phyloP scores from a whole-genome alignment of 306 rosid species.

The Cucurbita argyrosperma region DNA sequence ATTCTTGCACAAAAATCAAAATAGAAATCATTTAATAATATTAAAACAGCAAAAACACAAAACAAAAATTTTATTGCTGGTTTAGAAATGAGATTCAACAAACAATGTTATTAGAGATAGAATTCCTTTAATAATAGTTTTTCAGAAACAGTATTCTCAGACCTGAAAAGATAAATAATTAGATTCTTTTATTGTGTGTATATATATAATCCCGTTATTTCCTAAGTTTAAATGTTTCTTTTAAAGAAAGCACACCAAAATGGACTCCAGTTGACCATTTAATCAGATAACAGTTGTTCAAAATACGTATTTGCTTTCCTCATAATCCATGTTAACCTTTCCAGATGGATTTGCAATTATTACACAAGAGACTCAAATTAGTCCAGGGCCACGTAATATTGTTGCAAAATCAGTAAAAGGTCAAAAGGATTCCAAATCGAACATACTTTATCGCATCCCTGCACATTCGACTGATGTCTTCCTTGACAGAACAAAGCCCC shows the following conservation, averaged over 20 bases:
- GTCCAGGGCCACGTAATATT: not conserved
- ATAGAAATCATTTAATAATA: not conserved
- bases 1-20: not conserved
- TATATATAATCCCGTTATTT: not conserved
- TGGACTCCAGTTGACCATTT: not conserved
- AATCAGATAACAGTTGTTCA: not conserved
- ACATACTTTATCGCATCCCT: conserved; percentile 92
- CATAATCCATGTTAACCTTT: not conserved
- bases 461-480: conserved; percentile 88
- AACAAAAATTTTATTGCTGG: not conserved
- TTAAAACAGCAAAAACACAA: not conserved
- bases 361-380: not conserved
- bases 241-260: not conserved
- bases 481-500: conserved; percentile 80
- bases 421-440: not conserved
- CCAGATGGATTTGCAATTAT: not conserved
- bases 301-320: not conserved
- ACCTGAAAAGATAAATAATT: not conserved
- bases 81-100: not conserved
- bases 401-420: not conserved
- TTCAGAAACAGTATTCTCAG: not conserved
- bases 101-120: not conserved
- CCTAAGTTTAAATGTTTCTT: not conserved
- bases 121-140: not conserved
- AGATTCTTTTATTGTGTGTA: no score